Conservation (phyloP, 768 basidiomycete species). For the Lactarius akahatsu region DNA sequence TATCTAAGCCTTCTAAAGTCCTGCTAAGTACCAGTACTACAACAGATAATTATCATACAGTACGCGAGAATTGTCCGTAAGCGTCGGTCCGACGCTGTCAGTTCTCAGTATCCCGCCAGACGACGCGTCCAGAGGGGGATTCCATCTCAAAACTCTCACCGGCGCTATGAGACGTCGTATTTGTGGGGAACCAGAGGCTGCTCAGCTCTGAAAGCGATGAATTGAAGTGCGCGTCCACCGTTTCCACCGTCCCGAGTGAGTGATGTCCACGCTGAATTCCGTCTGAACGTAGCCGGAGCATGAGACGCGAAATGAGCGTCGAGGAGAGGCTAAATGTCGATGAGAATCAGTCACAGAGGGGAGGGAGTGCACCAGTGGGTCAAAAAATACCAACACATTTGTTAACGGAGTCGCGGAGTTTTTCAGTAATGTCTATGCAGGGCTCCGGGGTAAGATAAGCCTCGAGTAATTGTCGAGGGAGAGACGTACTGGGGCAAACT, state of each 20-base stretch:
- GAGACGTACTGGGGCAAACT: conserved; percentile 6
- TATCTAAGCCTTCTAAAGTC: too few relatives aligned
- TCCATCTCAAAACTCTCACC: not conserved
- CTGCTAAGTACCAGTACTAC: too few relatives aligned
- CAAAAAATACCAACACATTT: conserved; percentile 4
- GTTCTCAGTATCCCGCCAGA: conserved; percentile 28
- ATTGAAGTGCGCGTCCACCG: not conserved
- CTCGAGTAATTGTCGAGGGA: not conserved
- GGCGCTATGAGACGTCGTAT: not conserved
- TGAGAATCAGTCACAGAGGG: not conserved
- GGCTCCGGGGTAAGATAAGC: not conserved
- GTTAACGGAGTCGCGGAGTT: not conserved
- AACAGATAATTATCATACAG: not conserved
- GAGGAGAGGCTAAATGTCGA: not conserved
- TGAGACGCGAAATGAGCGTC: conserved; percentile 13
- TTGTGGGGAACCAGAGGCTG: not conserved
- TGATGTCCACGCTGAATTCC: not conserved
- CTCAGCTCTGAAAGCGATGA: not conserved
- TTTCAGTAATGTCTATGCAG: not conserved
- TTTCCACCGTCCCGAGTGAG: not conserved
- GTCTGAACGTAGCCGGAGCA: conserved; percentile 5
- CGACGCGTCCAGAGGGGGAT: not conserved
- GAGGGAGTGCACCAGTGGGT: not conserved
- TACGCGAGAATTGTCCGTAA: not conserved
- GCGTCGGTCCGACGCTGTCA: conserved; percentile 19